phyloP scores from a whole-genome alignment of 1,139 yeast species.

The Kurtzmaniella quercitrusa region DNA sequence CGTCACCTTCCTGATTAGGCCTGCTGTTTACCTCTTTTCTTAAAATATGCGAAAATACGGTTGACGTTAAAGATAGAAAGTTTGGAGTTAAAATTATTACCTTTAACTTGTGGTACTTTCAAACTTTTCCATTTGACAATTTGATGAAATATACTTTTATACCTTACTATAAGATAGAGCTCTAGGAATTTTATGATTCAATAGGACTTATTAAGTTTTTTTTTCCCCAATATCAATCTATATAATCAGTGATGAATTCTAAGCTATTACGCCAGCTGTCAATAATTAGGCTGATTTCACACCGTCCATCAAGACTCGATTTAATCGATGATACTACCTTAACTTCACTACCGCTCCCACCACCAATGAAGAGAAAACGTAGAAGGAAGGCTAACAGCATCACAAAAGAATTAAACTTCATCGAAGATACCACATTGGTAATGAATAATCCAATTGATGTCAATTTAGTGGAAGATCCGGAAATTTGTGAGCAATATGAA shows the following conservation, averaged over 20 bases:
- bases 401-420: not conserved
- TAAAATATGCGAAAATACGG: not conserved
- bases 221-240: not conserved
- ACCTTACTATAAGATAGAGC: too few relatives aligned
- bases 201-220: too few relatives aligned
- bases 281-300: constrained; percentile 5
- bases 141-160: too few relatives aligned
- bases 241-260: constrained; percentile 2
- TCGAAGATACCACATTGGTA: not conserved
- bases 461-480: not conserved
- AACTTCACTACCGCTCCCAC: constrained; percentile 66
- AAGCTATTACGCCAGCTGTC: constrained; percentile 18
- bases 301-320: constrained; percentile 55
- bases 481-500: not conserved
- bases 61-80: not conserved
- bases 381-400: not conserved
- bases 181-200: too few relatives aligned
- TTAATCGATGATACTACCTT: constrained; percentile 56
- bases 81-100: not conserved
- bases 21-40: not conserved
- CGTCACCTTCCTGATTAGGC: not conserved
- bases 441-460: not conserved
- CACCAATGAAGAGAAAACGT: constrained; percentile 35
- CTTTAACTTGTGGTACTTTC: too few relatives aligned
- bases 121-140: too few relatives aligned